These are phyloP conservation scores for Sugiyamaella novakii DNA, from an alignment of 1,139 yeast species.

Conservation along the genomic window DNA sequence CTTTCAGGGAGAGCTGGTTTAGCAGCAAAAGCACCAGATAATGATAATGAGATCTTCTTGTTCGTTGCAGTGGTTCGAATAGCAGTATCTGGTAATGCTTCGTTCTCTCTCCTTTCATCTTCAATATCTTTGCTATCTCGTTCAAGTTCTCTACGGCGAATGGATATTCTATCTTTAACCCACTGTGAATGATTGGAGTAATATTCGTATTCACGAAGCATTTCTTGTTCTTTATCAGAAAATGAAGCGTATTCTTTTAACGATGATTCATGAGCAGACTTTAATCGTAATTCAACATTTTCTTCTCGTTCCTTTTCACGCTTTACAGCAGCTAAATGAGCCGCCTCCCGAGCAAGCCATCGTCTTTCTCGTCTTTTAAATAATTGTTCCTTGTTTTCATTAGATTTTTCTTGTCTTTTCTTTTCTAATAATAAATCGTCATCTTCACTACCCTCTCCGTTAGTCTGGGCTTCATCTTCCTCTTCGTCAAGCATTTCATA, in stretches of 20 bases:
- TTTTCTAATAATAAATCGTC: slow-evolving; percentile 21
- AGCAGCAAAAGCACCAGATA: slow-evolving; percentile 2
- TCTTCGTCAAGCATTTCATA: slow-evolving; percentile 25
- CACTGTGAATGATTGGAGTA: slow-evolving; percentile 41
- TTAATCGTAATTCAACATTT: slow-evolving; percentile 25
- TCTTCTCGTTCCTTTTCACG: slow-evolving; percentile 31
- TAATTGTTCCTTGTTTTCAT: slow-evolving; percentile 26
- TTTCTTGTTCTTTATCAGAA: slow-evolving; percentile 32
- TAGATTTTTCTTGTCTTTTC: slow-evolving; percentile 13
- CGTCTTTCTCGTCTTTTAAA: slow-evolving; percentile 33
- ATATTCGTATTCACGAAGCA: slow-evolving; percentile 33
- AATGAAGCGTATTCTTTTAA: slow-evolving; percentile 31
- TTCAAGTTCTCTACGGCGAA: slow-evolving; percentile 37
- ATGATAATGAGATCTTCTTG: slow-evolving; percentile 29
- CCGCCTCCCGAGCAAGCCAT: slow-evolving; percentile 34
- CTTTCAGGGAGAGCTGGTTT: neutral
- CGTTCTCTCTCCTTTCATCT: slow-evolving; percentile 31
- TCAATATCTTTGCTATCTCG: slow-evolving; percentile 37
- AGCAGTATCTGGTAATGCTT: slow-evolving; percentile 17
- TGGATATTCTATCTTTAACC: slow-evolving; percentile 37
- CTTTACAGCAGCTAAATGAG: slow-evolving; percentile 32
- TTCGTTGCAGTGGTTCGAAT: slow-evolving; percentile 14
- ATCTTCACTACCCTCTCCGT: slow-evolving; percentile 13
- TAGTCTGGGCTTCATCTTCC: neutral
- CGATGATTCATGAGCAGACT: slow-evolving; percentile 29